A percentile compares a stretch with the other conserved stretches of the same genome.
Evolutionary conservation across 202 grass and related monocot species (phyloP).

Genomic region (Musa balbisiana): DNA sequence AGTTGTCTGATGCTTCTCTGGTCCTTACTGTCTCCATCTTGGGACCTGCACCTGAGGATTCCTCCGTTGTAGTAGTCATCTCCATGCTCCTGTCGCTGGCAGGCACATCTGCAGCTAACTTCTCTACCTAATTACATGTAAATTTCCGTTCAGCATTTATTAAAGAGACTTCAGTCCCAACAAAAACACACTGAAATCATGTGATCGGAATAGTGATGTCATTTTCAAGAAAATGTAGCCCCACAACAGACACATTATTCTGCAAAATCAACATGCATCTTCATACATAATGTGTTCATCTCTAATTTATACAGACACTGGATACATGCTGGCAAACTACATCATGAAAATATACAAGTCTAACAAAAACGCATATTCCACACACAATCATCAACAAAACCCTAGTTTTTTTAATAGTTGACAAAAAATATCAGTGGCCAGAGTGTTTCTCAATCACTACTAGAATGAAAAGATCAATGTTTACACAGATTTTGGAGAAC

Average conservation of each 20-base stretch:
- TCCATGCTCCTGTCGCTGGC: conserved; percentile 22
- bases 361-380: too few relatives aligned
- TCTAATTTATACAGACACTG: too few relatives aligned
- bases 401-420: background rate
- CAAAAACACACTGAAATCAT: background rate
- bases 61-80: conserved; percentile 20
- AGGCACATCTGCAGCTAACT: conserved; percentile 9
- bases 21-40: conserved; percentile 26
- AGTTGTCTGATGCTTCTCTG: conserved; percentile 31
- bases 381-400: too few relatives aligned
- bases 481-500: background rate
- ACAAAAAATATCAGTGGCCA: background rate
- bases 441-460: background rate
- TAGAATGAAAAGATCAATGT: conserved; percentile 7
- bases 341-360: too few relatives aligned
- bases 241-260: too few relatives aligned
- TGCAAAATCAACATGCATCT: too few relatives aligned
- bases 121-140: conserved; percentile 27
- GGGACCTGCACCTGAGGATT: conserved; percentile 32
- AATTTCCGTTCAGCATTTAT: conserved; percentile 8
- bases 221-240: background rate
- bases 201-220: background rate
- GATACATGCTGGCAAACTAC: too few relatives aligned
- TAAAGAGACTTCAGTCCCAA: background rate
- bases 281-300: too few relatives aligned